Base-by-base conservation (phyloP, 73 alveolate genomes). In the Paramecium sexaurelia region DNA sequence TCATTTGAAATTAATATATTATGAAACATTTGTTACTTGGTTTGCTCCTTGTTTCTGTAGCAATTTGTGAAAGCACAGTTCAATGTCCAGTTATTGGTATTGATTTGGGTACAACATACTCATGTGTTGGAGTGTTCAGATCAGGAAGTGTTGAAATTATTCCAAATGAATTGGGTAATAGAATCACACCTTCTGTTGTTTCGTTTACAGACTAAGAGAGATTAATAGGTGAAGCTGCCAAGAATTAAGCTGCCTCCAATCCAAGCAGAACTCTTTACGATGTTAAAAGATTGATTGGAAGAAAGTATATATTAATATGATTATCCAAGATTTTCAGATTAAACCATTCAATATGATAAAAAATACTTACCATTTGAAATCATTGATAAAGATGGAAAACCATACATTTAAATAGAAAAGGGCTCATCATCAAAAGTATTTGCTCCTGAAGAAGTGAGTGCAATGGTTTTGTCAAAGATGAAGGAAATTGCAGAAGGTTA, bases 11-110 rank as follows among this genome's bases (percentile, higher is more conserved):
- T 11, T 40, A 71, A 27, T 71, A 35, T 27, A 27, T 35, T 27
- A 71, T 71, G 56, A 71, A 32, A 33, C 13, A 36, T 11, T 27
- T 71, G 26, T 19, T 35, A 71, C 56, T 37, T 35, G 57, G 9
- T 33, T 71, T 36, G 56, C 86, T 71, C 56, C 56, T 71, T 11
- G 7, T 71, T 33, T 33, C 55, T 20, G 32, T 36, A 29, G 7
- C 56, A 13, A 2, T 37, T 3, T 35, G 56, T 37, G 86, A 33
- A n/a, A 19, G 67, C 33, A 0, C 27, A 51, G 95, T 96, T 29
- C 98, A 97, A 85, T 98, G 99, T 55, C 99, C 99, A 55, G 98
- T 96, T 22, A 93, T 97, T 43, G 99, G 99, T 68, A 97, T 97
- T 85, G 99, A 97, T 93, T 90, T 97, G 78, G 99, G 99, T 22